These are phyloP conservation scores for Didymella sp. DNA, from an alignment of 2,329 filamentous ascomycete species.

Conservation along the genomic window DNA sequence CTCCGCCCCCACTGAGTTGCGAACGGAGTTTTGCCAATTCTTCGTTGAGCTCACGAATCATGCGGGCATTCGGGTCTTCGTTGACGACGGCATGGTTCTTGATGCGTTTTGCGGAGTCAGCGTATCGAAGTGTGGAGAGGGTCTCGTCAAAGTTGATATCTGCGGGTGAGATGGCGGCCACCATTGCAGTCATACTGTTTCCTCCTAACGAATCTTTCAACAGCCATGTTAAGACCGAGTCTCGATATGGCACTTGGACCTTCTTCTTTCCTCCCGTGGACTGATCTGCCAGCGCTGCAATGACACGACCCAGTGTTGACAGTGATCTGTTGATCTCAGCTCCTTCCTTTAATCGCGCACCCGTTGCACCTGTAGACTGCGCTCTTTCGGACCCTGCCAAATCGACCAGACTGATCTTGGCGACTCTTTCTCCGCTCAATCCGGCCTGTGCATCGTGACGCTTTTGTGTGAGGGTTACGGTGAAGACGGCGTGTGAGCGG, in stretches of 20 bases:
- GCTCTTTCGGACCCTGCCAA: slow-evolving; percentile 96
- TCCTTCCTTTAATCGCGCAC: slow-evolving; percentile 93
- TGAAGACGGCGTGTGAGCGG: slow-evolving; percentile 98
- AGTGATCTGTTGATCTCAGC: slow-evolving; percentile 98
- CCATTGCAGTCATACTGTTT: slow-evolving; percentile 99
- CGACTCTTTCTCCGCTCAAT: slow-evolving; percentile 97
- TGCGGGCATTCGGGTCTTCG: slow-evolving; percentile 97
- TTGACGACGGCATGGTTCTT: slow-evolving; percentile 99
- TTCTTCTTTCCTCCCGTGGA: slow-evolving; percentile 79
- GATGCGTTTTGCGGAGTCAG: slow-evolving; percentile 97
- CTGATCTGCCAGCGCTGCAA: slow-evolving; percentile 90
- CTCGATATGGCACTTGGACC: slow-evolving; percentile 90
- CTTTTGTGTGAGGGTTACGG: slow-evolving; percentile 93
- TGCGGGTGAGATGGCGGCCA: slow-evolving; percentile 95
- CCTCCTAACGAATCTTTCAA: slow-evolving; percentile 96
- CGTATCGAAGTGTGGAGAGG: slow-evolving; percentile 91
- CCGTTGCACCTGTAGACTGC: slow-evolving; percentile 94
- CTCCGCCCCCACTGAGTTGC: slow-evolving; percentile 67
- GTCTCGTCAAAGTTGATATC: slow-evolving; percentile 99
- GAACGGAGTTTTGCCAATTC: slow-evolving; percentile 84
- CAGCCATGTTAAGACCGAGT: slow-evolving; percentile 95
- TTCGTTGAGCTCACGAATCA: slow-evolving; percentile 98
- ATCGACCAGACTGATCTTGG: slow-evolving; percentile 97
- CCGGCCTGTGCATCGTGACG: slow-evolving; percentile 88
- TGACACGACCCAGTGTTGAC: slow-evolving; percentile 95